These are phyloP conservation scores for Naganishia kalamii DNA, from an alignment of 768 basidiomycete genomes.

Conservation along the genomic window DNA sequence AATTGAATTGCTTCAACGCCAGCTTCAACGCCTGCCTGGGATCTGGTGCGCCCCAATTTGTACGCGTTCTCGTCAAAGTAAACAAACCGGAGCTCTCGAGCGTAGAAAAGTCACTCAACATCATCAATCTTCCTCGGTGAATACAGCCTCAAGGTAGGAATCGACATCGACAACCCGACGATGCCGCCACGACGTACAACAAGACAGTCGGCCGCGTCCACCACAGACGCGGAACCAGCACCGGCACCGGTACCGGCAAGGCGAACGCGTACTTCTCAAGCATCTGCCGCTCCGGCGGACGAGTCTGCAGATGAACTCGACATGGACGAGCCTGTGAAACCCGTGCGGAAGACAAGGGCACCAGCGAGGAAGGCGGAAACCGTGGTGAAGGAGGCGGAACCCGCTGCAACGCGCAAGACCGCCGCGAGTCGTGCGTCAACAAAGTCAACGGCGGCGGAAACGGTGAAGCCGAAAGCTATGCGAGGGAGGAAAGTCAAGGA, in stretches of 20 bases:
- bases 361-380: background rate
- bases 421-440: background rate
- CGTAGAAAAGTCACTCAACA: constrained; percentile 18
- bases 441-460: background rate
- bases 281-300: constrained; percentile 3
- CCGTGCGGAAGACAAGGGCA: constrained; percentile 3
- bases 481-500: background rate
- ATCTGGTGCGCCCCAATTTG: background rate
- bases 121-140: background rate
- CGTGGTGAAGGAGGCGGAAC: background rate
- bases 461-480: background rate
- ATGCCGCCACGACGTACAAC: constrained; percentile 24
- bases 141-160: background rate
- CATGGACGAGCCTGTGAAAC: constrained; percentile 10
- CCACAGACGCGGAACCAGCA: background rate
- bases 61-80: background rate
- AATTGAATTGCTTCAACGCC: too few species aligned
- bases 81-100: background rate
- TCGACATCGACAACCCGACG: background rate
- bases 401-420: background rate
- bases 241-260: background rate
- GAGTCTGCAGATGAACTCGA: background rate
- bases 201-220: constrained; percentile 7
- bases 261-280: constrained; percentile 6
- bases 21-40: too few species aligned